A percentile compares a stretch with the other conserved stretches of the same genome.
These are phyloP conservation scores for Salvia splendens DNA, from an alignment of 257 asterid genomes.

Conservation along the genomic window DNA sequence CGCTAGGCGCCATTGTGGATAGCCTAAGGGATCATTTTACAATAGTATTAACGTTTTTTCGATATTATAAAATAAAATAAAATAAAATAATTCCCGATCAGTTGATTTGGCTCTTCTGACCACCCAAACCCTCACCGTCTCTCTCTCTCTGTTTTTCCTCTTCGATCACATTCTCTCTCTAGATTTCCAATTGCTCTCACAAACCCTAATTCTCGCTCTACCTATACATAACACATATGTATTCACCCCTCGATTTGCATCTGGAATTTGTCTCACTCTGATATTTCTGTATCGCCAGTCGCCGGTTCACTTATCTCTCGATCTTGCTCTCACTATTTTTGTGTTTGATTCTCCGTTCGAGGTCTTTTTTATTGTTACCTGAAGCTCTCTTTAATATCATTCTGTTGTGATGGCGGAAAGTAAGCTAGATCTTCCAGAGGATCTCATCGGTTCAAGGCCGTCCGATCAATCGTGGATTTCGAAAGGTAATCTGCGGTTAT, in stretches of 20 bases:
- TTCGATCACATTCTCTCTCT: slow-evolving; percentile 33
- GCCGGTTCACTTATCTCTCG: slow-evolving; percentile 29
- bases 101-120: slow-evolving; percentile 60
- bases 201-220: slow-evolving; percentile 49
- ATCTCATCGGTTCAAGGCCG: slow-evolving; percentile 60
- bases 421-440: slow-evolving; percentile 77
- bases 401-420: slow-evolving; percentile 64
- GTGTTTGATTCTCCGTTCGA: slow-evolving; percentile 30
- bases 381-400: slow-evolving; percentile 29
- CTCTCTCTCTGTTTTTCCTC: slow-evolving; percentile 34
- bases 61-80: slow-evolving; percentile 22
- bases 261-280: slow-evolving; percentile 32
- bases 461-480: slow-evolving; percentile 79
- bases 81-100: slow-evolving; percentile 29
- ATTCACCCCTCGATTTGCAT: slow-evolving; percentile 27
- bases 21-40: slow-evolving; percentile 30
- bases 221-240: slow-evolving; percentile 23
- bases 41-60: not conserved
- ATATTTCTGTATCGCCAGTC: slow-evolving; percentile 27
- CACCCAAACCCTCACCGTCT: slow-evolving; percentile 69
- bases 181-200: slow-evolving; percentile 44
- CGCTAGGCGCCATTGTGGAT: too few species aligned
- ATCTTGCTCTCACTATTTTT: slow-evolving; percentile 31
- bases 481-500: slow-evolving; percentile 52
- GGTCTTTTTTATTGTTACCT: slow-evolving; percentile 28